Evolutionary conservation across 1,284 basidiomycete species (phyloP).

Genomic region (Singerocomus rubriflavus): DNA sequence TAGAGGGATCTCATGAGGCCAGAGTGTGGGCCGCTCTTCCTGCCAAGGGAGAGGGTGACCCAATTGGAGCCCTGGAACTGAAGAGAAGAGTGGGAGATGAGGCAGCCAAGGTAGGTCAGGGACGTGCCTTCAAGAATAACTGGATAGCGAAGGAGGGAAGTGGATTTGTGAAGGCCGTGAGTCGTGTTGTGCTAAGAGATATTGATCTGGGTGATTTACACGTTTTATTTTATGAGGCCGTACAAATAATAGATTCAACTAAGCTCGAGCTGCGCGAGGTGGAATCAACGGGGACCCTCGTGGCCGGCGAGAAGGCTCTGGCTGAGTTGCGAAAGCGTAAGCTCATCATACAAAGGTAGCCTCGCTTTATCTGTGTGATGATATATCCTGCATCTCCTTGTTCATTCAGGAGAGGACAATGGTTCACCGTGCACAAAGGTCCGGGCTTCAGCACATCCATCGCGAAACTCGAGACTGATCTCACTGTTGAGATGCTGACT

Average conservation of each 20-base stretch:
- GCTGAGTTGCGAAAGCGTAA: constrained; percentile 93
- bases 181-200: constrained; percentile 30
- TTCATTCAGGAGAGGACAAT: constrained; percentile 82
- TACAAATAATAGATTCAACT: constrained; percentile 71
- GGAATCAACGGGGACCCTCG: constrained; percentile 66
- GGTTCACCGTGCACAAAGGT: constrained; percentile 90
- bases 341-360: constrained; percentile 69
- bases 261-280: constrained; percentile 77
- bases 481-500: constrained; percentile 93
- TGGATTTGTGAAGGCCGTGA: constrained; percentile 82
- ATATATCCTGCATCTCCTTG: background rate
- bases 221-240: constrained; percentile 40
- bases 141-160: constrained; percentile 94
- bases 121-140: constrained; percentile 94
- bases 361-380: background rate
- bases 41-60: constrained; percentile 61
- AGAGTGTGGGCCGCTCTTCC: constrained; percentile 88
- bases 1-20: constrained; percentile 89
- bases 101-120: constrained; percentile 87
- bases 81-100: constrained; percentile 80
- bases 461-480: constrained; percentile 96
- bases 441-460: constrained; percentile 87
- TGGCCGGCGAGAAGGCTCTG: constrained; percentile 74
- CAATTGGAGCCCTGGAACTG: constrained; percentile 64
- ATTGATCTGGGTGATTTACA: background rate